Base-by-base conservation (phyloP, 768 basidiomycete genomes). In the Russula compacta region DNA sequence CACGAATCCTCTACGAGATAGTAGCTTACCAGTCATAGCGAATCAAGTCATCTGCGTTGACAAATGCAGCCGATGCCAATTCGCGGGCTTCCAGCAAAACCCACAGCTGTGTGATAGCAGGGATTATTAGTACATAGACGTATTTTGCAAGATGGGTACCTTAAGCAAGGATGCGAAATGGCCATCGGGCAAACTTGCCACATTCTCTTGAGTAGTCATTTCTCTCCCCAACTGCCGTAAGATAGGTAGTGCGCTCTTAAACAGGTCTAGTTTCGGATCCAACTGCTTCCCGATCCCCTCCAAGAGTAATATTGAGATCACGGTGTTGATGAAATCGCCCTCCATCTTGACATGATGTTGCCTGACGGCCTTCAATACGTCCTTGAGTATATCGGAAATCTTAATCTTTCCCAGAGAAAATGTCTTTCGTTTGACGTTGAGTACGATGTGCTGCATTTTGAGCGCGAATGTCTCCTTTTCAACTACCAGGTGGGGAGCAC, bases 341-440 rank as follows among this genome's bases (percentile, higher is more conserved):
- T 99, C 95, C 86, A 99, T 90, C 77, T 92, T 98, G 65, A 98
- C 97, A 70, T 97, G 95, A 72, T 98, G 95, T 66, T 82, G 79
- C 60, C 94, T 78, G 4, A 99, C 95, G 38, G 86, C 83, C 67
- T 76, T 85, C 52, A 99, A 76, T 8, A 98, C 97, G 64, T 95
- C 89, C 4, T 83, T 89, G 35, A 98, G 76, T 63, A 99, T 83
- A 71, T 98, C 95, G 33, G 90, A 87, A 58, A 99, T 97, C 72
- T 90, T 92, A 75, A 99, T 92, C 72, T 92, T 86, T n/a, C 92
- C 94, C 5, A 99, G 83, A 29, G 91, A 92, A 75, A 99, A 99
- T 2, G 97, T 98, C 74, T 93, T 95, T 67, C 89, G 85, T 75
- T 98, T 98, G 67, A 99, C 89, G 69, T 80, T 83, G 36, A 98